phyloP scores from a whole-genome alignment of 495 filamentous ascomycete genomes.

The Pseudotulostoma volvatum region DNA sequence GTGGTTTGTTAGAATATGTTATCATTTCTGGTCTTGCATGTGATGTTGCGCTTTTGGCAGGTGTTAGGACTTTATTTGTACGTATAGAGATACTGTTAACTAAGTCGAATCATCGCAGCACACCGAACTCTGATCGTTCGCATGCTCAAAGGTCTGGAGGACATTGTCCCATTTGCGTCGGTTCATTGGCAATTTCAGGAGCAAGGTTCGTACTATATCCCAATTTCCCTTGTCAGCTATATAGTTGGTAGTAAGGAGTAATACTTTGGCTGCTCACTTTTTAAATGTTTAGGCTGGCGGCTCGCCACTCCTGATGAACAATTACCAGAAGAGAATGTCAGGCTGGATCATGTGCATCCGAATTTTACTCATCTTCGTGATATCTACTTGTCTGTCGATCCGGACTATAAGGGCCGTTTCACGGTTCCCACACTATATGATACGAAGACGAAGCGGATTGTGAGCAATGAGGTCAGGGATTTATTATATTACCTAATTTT shows the following conservation, averaged over 20 bases:
- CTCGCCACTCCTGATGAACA: conserved; percentile 52
- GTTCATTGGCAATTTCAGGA: conserved; percentile 53
- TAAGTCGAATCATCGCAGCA: conserved; percentile 21
- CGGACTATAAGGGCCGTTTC: conserved; percentile 41
- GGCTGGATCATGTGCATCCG: conserved; percentile 34
- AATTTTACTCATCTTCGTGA: conserved; percentile 41
- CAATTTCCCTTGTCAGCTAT: not conserved
- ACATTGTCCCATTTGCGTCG: conserved; percentile 45
- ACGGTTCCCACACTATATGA: conserved; percentile 50
- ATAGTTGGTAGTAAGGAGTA: no score
- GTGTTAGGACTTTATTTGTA: no score
- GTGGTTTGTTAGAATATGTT: no score
- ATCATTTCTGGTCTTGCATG: not conserved
- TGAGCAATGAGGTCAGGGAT: conserved; percentile 35
- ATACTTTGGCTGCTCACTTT: no score
- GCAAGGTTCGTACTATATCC: conserved; percentile 27
- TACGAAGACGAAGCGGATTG: conserved; percentile 39
- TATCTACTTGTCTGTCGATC: conserved; percentile 44
- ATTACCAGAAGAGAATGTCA: conserved; percentile 38
- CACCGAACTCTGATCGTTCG: conserved; percentile 51
- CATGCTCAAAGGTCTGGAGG: conserved; percentile 51
- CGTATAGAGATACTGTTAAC: not conserved
- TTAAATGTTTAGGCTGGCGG: conserved; percentile 49
- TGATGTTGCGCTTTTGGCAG: no score
- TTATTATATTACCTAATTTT: no score